Conservation (phyloP, 169 alveolate species). For the Theileria parva region DNA sequence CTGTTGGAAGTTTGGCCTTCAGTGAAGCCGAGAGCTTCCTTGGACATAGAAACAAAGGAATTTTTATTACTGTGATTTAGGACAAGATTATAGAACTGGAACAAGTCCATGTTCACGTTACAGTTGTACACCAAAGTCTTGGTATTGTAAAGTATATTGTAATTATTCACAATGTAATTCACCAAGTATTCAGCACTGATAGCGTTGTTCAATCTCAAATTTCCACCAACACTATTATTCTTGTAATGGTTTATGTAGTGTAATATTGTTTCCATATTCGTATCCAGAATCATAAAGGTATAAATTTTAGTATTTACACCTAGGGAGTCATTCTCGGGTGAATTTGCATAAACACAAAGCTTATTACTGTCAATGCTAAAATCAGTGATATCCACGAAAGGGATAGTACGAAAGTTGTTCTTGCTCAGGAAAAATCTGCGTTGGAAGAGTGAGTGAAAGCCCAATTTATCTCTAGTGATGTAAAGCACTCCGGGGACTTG, state of each 20-base stretch:
- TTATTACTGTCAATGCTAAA: not conserved
- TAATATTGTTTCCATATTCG: not conserved
- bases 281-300: not conserved
- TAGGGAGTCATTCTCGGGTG: not conserved
- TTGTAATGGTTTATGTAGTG: not conserved
- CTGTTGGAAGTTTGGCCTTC: not conserved
- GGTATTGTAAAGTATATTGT: not conserved
- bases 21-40: not conserved
- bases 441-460: constrained; percentile 41
- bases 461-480: constrained; percentile 47
- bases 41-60: not conserved
- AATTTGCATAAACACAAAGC: not conserved
- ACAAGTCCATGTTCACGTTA: not conserved
- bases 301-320: not conserved
- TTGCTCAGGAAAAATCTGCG: not conserved
- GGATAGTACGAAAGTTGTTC: not conserved
- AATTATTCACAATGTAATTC: not conserved
- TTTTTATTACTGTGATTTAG: not conserved
- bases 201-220: not conserved
- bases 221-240: not conserved
- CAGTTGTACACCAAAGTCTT: not conserved
- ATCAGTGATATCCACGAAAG: not conserved
- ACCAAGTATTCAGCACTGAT: not conserved
- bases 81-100: not conserved
- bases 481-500: constrained; percentile 38